Evolutionary conservation across 768 basidiomycete species (phyloP), one percentile per base, ranked within the genome.

Genomic region (Lactifluus subvellereus): DNA sequence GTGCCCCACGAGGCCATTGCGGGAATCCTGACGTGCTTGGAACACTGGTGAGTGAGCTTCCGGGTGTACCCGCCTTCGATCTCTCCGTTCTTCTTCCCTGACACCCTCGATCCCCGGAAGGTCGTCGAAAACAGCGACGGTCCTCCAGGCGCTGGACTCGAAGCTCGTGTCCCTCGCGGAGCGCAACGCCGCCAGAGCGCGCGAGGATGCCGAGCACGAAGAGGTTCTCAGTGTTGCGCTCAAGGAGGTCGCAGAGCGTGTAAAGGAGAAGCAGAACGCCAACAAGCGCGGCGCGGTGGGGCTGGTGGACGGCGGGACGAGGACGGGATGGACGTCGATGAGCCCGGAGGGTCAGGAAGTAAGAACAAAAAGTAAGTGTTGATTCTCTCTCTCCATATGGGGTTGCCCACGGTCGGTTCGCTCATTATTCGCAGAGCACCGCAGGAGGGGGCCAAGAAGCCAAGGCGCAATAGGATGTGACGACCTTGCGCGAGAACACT

Each of bases 1-100:
- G 77, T 98, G n/a, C 87, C 87, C 56, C 87, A 88, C 1, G 85
- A 84, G 10, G 84, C 84, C 69, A 72, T 89, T 27, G 83, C 86
- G 64, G 74, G 74, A 22, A 72, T 93, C 2, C 73, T 91, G 48
- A 75, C 75, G 1, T 84, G 88, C 0, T 75, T 92, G 51, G 77
- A 84, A 62, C 79, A 84, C 64, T 92, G 90, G 89, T 27, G 27
- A 27, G 27, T 27, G 27, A n/a, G 27, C 27, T 27, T 27, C 2
- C 27, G 27, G 27, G 27, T 11, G 40, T 40, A 54, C n/a, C 43
- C 30, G 4, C 38, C 40, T 18, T 42, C 43, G 32, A 27, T 62
- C 52, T 33, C 37, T 32, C 20, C 53, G 1, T 35, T 10, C 43
- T 7, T 32, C 40, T 27, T 27, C 27, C 27, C 27, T 27, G 27